phyloP scores from a whole-genome alignment of 768 basidiomycete species.

The Tylopilus vinaceipallidus region DNA sequence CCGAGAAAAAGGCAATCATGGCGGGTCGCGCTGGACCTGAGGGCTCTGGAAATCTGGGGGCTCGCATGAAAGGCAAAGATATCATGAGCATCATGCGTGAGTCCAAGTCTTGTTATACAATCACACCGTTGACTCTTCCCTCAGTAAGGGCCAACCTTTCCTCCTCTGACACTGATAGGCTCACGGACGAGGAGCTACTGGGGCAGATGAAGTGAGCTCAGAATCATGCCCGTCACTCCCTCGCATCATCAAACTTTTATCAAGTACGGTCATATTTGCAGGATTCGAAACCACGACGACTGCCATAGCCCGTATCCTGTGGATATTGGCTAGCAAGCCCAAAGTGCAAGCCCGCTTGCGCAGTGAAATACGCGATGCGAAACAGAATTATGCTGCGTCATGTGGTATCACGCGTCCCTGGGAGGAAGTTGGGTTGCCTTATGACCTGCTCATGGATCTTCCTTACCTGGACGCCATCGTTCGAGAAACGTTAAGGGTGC shows the following conservation, averaged over 20 bases:
- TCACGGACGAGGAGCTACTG: conserved; percentile 35
- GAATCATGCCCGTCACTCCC: background rate
- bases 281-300: conserved; percentile 32
- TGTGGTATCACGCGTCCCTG: conserved; percentile 20
- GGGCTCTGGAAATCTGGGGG: conserved; percentile 5
- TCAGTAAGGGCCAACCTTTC: conserved; percentile 35
- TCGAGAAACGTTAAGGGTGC: conserved; percentile 40
- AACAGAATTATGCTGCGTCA: conserved; percentile 11
- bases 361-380: conserved; percentile 31
- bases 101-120: conserved; percentile 5
- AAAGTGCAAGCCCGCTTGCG: conserved; percentile 34
- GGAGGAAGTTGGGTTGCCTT: conserved; percentile 33
- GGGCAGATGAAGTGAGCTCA: conserved; percentile 38
- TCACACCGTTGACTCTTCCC: background rate
- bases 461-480: conserved; percentile 47
- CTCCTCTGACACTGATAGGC: conserved; percentile 28
- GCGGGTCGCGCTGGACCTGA: conserved; percentile 10
- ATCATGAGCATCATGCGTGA: conserved; percentile 42
- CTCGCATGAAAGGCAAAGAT: conserved; percentile 28
- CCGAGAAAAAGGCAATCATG: conserved; percentile 28
- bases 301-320: conserved; percentile 34
- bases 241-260: background rate
- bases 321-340: conserved; percentile 30
- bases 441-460: conserved; percentile 41
- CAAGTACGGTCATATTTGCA: conserved; percentile 36